Evolutionary conservation across 257 asterid genomes (phyloP), one percentile per base, ranked within the genome.

Genomic region (Solanum lycopersicoides): DNA sequence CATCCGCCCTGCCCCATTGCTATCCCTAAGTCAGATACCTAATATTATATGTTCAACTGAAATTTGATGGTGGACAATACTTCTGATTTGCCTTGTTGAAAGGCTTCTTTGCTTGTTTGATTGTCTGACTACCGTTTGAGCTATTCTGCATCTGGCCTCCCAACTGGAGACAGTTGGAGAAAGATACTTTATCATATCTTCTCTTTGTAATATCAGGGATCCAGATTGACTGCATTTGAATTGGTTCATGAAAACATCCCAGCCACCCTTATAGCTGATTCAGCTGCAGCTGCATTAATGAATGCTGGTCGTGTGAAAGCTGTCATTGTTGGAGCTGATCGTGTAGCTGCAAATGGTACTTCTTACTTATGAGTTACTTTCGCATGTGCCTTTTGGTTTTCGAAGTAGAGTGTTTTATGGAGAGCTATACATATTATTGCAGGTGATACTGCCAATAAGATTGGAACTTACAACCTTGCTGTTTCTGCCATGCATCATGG

Each of bases 371-470:
- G 39, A 60, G 82, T 74, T 74, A 74, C 80, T 20, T 60, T 66
- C 50, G 2, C 68, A 44, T 59, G 35, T 34, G 21, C 50, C 41
- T 35, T 28, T 28, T 45, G 32, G 20, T 45, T 71, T 69, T 45
- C 3, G 3, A 60, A 86, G 16, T 21, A 34, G 12, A 30, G 21
- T 76, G 53, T 50, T 20, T 87, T 47, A 63, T 12, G 14, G 69
- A 44, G 86, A 80, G 87, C 60, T 84, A 16, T 65, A 45, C 21
- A 65, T 84, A 42, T 23, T 88, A 82, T 71, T 75, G 44, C 88
- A 97, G 99, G 99, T 91, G 99, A 97, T 89, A 95, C 99, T 83
- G 99, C 99, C 83, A 97, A 97, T 89, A 97, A 97, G 91, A 97
- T 97, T n/a, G 99, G 99, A 86, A 97, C 99, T 6, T 97, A 97